Percentiles rank a stretch among this genome's conserved stretches.
Conservation (phyloP, 2,329 filamentous ascomycete species). For the Neopestalotiopsis clavispora region DNA sequence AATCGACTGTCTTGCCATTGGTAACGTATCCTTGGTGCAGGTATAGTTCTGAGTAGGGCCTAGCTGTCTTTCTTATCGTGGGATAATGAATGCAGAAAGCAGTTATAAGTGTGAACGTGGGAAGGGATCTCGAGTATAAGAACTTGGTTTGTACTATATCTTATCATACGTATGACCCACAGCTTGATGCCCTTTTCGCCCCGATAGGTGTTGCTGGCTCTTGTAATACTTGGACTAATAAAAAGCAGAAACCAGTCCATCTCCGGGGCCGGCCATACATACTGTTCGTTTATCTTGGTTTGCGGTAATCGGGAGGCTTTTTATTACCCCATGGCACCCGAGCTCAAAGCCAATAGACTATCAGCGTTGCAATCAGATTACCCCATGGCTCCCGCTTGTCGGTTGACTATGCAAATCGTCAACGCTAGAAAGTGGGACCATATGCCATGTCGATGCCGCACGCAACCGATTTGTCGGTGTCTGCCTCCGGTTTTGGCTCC, state of each 20-base stretch:
- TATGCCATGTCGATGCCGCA: not conserved
- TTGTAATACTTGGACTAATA: no score
- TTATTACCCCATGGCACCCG: not conserved
- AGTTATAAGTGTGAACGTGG: no score
- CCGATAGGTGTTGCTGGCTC: no score
- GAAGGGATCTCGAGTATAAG: no score
- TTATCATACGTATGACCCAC: no score
- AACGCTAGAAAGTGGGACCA: not conserved
- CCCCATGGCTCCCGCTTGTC: not conserved
- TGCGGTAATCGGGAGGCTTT: not conserved
- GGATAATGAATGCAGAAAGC: no score
- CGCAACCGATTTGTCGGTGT: not conserved
- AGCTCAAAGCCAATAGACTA: not conserved
- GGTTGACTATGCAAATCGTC: conserved; percentile 2
- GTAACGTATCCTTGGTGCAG: not conserved
- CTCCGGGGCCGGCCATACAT: not conserved
- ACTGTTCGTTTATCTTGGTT: not conserved
- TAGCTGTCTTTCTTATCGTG: no score
- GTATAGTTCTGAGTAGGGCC: no score
- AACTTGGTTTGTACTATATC: no score
- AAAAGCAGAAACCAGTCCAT: not conserved
- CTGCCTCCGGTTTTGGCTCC: not conserved
- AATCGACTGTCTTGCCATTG: conserved; percentile 3
- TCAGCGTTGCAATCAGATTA: not conserved
- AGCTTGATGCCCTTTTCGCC: no score